A percentile compares a stretch with the other conserved stretches of the same genome.
These are phyloP conservation scores for Rubroboletus pulcherrimus DNA, from an alignment of 768 basidiomycete genomes.

Conservation along the genomic window DNA sequence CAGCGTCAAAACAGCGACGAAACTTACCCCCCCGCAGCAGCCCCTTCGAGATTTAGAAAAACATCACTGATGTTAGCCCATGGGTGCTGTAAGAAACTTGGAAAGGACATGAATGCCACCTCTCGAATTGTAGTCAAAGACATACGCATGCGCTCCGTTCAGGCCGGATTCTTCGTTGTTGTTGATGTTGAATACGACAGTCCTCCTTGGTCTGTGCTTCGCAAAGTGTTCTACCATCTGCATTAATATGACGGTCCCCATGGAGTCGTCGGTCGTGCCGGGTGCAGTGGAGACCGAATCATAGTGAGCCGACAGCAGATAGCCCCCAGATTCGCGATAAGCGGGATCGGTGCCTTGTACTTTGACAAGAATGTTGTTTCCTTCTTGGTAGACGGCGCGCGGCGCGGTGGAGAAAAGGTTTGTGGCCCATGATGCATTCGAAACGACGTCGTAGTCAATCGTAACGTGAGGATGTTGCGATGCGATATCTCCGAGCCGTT, in stretches of 20 bases:
- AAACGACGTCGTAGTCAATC: constrained; percentile 46
- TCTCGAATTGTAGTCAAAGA: constrained; percentile 4
- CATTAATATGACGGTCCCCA: constrained; percentile 63
- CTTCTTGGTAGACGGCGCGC: constrained; percentile 54
- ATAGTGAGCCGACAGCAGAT: constrained; percentile 78
- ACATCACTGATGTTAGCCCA: constrained; percentile 64
- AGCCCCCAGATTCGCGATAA: constrained; percentile 37
- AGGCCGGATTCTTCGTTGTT: constrained; percentile 81
- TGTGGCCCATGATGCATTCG: constrained; percentile 47
- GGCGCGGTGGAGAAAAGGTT: constrained; percentile 11
- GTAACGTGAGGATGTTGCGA: constrained; percentile 43
- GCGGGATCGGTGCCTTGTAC: constrained; percentile 48
- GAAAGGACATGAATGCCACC: neutral
- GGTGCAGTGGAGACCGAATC: constrained; percentile 75
- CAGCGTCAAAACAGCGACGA: neutral
- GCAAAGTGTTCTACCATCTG: constrained; percentile 60
- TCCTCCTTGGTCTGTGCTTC: constrained; percentile 47
- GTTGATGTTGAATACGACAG: constrained; percentile 80
- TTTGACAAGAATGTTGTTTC: constrained; percentile 64
- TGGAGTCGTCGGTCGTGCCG: constrained; percentile 77
- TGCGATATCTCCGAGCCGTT: constrained; percentile 48
- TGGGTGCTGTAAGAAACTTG: constrained; percentile 67
- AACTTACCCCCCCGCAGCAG: constrained; percentile 68
- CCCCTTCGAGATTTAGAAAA: constrained; percentile 83
- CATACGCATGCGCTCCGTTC: constrained; percentile 65